Evolutionary conservation across 495 filamentous ascomycete genomes (phyloP), one percentile per base, ranked within the genome.

Genomic region (Physcia stellaris): DNA sequence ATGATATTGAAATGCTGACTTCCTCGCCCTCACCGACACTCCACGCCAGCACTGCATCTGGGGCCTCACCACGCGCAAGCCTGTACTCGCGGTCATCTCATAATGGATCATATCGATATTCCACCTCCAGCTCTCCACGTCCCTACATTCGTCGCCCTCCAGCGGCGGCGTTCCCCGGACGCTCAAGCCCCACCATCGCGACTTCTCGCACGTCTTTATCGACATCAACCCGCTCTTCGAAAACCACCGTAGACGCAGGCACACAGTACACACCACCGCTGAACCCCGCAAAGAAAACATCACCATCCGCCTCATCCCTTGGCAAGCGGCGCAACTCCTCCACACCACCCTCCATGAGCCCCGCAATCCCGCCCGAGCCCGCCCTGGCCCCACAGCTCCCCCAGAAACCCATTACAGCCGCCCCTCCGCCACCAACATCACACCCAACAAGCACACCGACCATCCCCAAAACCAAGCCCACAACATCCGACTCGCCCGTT

Each of bases 181-280:
- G 38, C 24, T 15, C 44, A 24, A 32, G 43, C 18, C 47, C 37
- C 27, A 46, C 50, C 12, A 40, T 51, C 12, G 33, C 37, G 6
- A 29, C 39, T 20, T 16, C 23, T 9, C 16, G 47, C 23, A 33
- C 23, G 12, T 36, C 43, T 7, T 17, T 16, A 24, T 6, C 6
- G 5, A 23, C 45, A 15, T 17, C 22, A 17, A 18, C 27, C 19
- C 7, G 13, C 20, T 29, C 51, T 13, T 40, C 45, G 16, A 46
- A 40, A 21, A 17, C 28, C 10, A 50, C 46, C 11, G 43, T 48
- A 30, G 68, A 74, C 51, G 64, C 71, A 35, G 66, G 66, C 41
- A 72, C 69, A 30, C 69, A 73, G 51, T 73, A 70, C 44, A 69
- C 68, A 48, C 70, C 70, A 18, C 47, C 48, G 9, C 34, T 26